These are phyloP conservation scores for Trichophyton mentagrophytes DNA, from an alignment of 2,329 filamentous ascomycete genomes.

Conservation along the genomic window DNA sequence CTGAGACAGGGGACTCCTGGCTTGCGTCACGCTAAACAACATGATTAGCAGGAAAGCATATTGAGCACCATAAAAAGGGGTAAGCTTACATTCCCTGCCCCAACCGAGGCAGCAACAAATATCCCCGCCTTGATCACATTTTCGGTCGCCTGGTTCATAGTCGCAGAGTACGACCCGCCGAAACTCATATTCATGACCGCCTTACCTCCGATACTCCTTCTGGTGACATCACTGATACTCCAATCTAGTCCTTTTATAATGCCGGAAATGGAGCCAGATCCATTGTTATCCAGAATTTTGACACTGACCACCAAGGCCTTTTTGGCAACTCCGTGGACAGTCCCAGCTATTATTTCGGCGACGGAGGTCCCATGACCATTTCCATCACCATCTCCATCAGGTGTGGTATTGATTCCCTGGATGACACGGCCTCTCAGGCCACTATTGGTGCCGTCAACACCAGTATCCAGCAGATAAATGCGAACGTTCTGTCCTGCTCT, in stretches of 20 bases:
- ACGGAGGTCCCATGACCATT: slow-evolving; percentile 30
- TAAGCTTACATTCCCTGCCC: slow-evolving; percentile 23
- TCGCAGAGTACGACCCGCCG: slow-evolving; percentile 23
- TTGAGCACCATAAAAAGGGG: background rate
- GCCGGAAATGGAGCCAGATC: slow-evolving; percentile 33
- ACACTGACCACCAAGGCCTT: slow-evolving; percentile 33
- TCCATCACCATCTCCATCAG: slow-evolving; percentile 11
- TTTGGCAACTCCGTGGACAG: slow-evolving; percentile 27
- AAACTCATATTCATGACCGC: slow-evolving; percentile 26
- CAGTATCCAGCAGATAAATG: slow-evolving; percentile 19
- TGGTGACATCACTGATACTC: slow-evolving; percentile 22
- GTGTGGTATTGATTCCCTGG: slow-evolving; percentile 23
- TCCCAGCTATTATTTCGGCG: slow-evolving; percentile 25
- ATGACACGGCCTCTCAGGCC: slow-evolving; percentile 28
- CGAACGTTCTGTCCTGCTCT: slow-evolving; percentile 24
- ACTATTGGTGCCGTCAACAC: slow-evolving; percentile 22
- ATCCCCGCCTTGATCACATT: slow-evolving; percentile 27
- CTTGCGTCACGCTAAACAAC: slow-evolving; percentile 20
- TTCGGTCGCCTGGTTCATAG: slow-evolving; percentile 29
- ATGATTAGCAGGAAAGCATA: background rate
- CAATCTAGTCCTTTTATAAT: slow-evolving; percentile 39
- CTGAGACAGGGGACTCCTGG: slow-evolving; percentile 29
- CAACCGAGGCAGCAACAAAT: slow-evolving; percentile 30
- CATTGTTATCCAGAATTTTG: slow-evolving; percentile 36
- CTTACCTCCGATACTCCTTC: slow-evolving; percentile 19